These are phyloP conservation scores for Naegleria lovaniensis DNA, from an alignment of 208 protist species.

Conservation along the genomic window DNA sequence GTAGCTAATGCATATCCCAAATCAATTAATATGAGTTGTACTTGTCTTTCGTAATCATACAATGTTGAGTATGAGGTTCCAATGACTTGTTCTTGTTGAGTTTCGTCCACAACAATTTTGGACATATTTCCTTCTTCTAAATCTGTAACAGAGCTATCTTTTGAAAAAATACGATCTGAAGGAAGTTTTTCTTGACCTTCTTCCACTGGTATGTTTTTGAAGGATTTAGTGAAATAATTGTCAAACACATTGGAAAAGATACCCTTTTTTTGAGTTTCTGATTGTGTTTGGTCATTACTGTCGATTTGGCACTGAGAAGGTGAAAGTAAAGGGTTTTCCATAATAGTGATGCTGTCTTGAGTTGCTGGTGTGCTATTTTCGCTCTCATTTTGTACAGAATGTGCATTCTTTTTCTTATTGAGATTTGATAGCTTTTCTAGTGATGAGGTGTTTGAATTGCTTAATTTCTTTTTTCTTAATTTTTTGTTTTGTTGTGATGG, in stretches of 20 bases:
- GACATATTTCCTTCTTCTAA: not conserved
- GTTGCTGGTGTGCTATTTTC: not conserved
- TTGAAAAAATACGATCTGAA: not conserved
- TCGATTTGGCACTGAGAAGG: not conserved
- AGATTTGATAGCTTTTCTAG: not conserved
- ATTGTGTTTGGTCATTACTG: not conserved
- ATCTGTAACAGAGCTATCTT: not conserved
- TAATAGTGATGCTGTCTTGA: not conserved
- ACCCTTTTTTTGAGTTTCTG: not conserved
- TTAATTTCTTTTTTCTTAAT: not conserved
- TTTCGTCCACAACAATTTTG: not conserved
- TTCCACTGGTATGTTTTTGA: not conserved
- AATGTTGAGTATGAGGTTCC: not conserved
- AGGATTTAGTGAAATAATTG: not conserved
- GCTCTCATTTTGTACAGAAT: not conserved
- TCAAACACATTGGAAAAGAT: not conserved
- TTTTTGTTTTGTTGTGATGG: not conserved
- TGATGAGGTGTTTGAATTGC: not conserved
- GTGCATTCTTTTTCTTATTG: not conserved
- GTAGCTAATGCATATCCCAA: not conserved
- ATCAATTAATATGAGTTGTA: conserved; percentile 8
- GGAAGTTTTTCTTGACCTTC: not conserved
- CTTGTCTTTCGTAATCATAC: conserved; percentile 12
- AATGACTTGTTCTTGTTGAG: not conserved
- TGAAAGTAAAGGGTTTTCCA: not conserved